Base-by-base conservation (phyloP, 495 filamentous ascomycete species). In the Hypoxylon intermedium region DNA sequence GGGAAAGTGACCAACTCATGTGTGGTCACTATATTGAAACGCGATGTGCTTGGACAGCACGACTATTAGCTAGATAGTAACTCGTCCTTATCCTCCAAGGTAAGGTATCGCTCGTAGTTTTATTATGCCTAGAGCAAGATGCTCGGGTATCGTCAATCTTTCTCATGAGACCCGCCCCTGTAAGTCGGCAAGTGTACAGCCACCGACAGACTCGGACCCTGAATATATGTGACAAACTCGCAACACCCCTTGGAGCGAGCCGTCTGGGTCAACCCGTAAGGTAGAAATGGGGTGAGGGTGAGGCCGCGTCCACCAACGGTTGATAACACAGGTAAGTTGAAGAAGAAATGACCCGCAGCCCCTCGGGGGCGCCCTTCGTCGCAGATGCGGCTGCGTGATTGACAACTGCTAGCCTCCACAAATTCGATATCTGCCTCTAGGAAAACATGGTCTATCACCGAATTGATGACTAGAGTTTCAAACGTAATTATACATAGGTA, bases 131-230 rank as follows among this genome's bases (percentile, higher is more conserved):
- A 28, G 62, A 52, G 55, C 46, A 31, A 43, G 28, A 31, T 34
- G 55, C 62, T 53, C 62, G 55, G 55, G 56, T 65, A 65, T 65
- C 55, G 62, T 59, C 62, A 65, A 65, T 65, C 50, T 65, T 60
- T 42, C 44, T 64, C 44, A 52, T 59, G 44, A 60, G 7, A 44
- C 51, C 56, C 52, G 52, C 44, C 23, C 21, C 46, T 12, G 26
- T 12, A 34, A 36, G 47, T 52, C 45, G 55, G 28, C 44, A 42
- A 42, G 24, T 40, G 51, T 46, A 33, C 31, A 60, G 54, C 38
- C 38, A 48, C 56, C 40, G 49, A 43, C 37, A n/a, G 30, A 48
- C 37, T 42, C 33, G 38, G 43, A 33, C 41, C 21, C 46, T 53
- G 42, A 19, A 38, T 19, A 53, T 45, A 33, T 51, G 56, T 51